A percentile compares a stretch with the other conserved stretches of the same genome.
These are phyloP conservation scores for Tuber indicum DNA, from an alignment of 495 filamentous ascomycete species.

Conservation along the genomic window DNA sequence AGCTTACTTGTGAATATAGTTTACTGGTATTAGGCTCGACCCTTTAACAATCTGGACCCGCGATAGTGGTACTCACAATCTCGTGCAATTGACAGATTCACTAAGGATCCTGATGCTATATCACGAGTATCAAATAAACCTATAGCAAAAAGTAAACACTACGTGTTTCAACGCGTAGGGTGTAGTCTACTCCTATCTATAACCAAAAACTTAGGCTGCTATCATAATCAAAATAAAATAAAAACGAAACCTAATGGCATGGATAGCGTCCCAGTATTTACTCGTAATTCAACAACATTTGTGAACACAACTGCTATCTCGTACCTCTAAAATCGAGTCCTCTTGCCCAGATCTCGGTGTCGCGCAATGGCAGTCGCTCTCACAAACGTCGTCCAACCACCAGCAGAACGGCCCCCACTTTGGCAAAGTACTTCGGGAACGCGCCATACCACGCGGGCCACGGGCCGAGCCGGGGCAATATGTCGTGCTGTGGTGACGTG, in stretches of 20 bases:
- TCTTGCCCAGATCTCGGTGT: background rate
- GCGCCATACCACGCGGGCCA: background rate
- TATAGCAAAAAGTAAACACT: background rate
- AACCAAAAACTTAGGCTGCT: background rate
- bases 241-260: background rate
- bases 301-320: background rate
- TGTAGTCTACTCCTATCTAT: background rate
- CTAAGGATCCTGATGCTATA: background rate
- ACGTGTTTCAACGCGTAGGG: background rate
- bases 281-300: background rate
- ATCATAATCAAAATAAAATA: background rate
- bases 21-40: background rate
- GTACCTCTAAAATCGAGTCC: background rate
- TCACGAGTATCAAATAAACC: background rate
- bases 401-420: background rate
- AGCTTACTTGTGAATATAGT: background rate
- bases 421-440: background rate
- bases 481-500: conserved; percentile 3
- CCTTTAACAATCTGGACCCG: background rate
- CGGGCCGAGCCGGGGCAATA: background rate
- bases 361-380: background rate
- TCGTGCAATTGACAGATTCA: background rate
- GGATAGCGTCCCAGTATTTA: background rate
- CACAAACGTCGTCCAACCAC: background rate
- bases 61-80: background rate